Evolutionary conservation across 176 grass and related monocot genomes (phyloP).

Genomic region (Metroxylon sagu): DNA sequence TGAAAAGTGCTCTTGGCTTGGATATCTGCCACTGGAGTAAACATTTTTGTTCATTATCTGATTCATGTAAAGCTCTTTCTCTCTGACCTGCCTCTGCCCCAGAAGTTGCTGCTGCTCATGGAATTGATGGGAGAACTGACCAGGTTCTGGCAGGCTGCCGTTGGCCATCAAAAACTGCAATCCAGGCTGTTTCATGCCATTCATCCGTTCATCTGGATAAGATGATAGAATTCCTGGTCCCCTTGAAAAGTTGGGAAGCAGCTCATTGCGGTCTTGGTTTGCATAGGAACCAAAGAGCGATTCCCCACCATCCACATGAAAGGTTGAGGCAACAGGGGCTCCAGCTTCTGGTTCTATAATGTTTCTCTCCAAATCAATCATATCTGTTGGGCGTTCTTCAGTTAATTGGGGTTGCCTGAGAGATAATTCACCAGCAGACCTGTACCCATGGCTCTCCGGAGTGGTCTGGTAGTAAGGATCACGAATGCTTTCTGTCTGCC

Average conservation of each 20-base stretch:
- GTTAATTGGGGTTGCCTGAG: constrained; percentile 23
- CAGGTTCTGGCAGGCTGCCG: constrained; percentile 10
- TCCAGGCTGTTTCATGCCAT: constrained; percentile 23
- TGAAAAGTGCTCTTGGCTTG: constrained; percentile 19
- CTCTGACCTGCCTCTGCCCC: constrained; percentile 6
- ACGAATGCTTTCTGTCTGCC: constrained; percentile 18
- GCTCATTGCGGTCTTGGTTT: constrained; percentile 23
- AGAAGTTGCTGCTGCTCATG: constrained; percentile 26
- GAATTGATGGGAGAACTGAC: constrained; percentile 14
- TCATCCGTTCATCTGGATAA: constrained; percentile 21
- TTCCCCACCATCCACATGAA: constrained; percentile 16
- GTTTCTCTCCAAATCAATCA: constrained; percentile 25
- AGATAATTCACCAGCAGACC: constrained; percentile 18
- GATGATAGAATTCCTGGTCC: constrained; percentile 12
- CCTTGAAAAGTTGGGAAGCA: constrained; percentile 15
- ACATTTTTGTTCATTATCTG: constrained; percentile 24
- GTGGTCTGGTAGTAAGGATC: constrained; percentile 22
- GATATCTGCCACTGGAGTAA: constrained; percentile 20
- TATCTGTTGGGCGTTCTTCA: constrained; percentile 15
- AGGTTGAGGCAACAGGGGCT: constrained; percentile 10
- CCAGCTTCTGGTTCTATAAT: constrained; percentile 20
- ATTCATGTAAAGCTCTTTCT: constrained; percentile 13
- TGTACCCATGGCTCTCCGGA: constrained; percentile 20
- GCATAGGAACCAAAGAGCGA: constrained; percentile 28
- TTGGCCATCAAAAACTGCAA: constrained; percentile 27